Conservation (phyloP, 208 protist genomes). For the Acanthamoeba lenticulata region DNA sequence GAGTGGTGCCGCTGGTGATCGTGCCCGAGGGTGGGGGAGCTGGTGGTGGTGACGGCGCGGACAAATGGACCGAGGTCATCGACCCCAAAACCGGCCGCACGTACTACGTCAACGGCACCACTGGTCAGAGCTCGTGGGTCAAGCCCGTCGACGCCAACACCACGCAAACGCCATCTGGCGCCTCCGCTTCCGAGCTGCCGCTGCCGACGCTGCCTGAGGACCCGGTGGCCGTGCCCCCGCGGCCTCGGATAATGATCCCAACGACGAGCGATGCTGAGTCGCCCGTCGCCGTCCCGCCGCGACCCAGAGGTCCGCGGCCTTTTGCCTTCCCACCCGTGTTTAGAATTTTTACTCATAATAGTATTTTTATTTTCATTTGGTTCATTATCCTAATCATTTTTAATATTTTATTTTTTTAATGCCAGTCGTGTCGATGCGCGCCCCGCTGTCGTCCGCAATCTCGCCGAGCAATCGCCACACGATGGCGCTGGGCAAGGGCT, state of each 20-base stretch:
- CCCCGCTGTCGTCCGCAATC: neutral
- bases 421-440: neutral
- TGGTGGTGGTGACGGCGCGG: neutral
- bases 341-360: too few species aligned
- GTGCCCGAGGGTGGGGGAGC: neutral
- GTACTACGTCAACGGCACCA: slow-evolving; percentile 3
- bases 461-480: neutral
- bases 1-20: neutral
- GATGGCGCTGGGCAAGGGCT: neutral
- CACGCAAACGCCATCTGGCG: neutral
- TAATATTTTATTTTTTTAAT: too few species aligned
- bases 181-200: neutral
- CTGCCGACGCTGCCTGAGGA: neutral
- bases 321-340: neutral
- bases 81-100: neutral
- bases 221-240: too few species aligned
- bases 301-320: neutral
- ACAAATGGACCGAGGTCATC: neutral
- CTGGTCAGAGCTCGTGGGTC: slow-evolving; percentile 26
- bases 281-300: neutral
- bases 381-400: neutral
- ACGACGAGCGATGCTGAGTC: neutral
- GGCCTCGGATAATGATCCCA: too few species aligned
- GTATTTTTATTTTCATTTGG: too few species aligned
- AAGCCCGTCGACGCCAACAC: neutral